Base-by-base conservation (phyloP, 257 asterid species). In the Lithospermum erythrorhizon region DNA sequence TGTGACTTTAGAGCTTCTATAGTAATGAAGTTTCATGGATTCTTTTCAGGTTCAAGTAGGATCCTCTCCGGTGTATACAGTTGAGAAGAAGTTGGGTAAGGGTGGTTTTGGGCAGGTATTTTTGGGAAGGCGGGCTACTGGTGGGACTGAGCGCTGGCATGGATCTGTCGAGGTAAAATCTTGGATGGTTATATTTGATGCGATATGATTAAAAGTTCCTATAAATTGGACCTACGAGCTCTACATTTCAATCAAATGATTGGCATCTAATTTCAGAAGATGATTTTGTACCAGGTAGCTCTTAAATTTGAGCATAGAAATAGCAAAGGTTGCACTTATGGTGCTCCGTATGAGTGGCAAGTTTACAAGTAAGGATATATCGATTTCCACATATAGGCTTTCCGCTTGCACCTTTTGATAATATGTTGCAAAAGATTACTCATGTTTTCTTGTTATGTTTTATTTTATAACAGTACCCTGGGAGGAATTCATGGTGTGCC, bases 401-500 rank as follows among this genome's bases (percentile, higher is more conserved):
- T 35, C 41, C 41, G 6, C 48, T 9, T 41, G 16, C 2, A 2
- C 48, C 48, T 9, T 41, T 11, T 41, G 1, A 41, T 41, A 41
- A 9, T 41, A 41, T 41, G 7, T 41, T 11, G 48, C 3, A 41
- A 41, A 41, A 41, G 16, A 41, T 37, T 37, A 10, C 14, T 37
- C 48, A 37, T 0, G 48, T 11, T 41, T 41, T 41, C 49, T 8
- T 41, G 14, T 13, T 41, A 17, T 41, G 17, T 29, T 16, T 22
- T 29, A 18, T 15, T n/a, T 61, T 58, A 58, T 52, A 61, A 57
- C 64, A 78, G 83, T 62, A 71, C 75, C 20, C 78, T 78, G 59
- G 83, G 83, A 55, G 83, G 77, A 58, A 68, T 76, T 61, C 77
- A 78, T 52, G 83, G 83, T 22, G 75, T 78, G 55, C 83, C 83